Evolutionary conservation across 108 stramenopile species (phyloP), one percentile per base, ranked within the genome.

Genomic region (Discostella stelligeroides): DNA sequence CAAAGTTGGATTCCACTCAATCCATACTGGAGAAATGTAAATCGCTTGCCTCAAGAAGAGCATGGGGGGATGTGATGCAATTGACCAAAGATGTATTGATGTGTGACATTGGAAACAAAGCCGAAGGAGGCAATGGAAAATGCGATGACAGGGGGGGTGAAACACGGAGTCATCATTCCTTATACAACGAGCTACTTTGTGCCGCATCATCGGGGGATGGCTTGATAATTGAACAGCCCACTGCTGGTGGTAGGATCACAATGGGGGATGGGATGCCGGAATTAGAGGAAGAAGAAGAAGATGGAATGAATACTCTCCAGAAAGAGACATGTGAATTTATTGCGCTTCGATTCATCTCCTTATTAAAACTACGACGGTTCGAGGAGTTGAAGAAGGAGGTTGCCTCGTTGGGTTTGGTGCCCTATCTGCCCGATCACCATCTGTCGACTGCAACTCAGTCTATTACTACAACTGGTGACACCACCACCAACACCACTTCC

Each of bases 31-130:
- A 25, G 5, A 68, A 63, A 53, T 39, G 58, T 50, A 40, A 68
- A 38, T 10, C 60, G 1, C 60, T 89, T 17, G 89, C 89, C 6
- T 64, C 63, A 45, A 73, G 88, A 37, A 64, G 92, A 37, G 88
- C 92, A n/a, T 93, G 89, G 89, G 88, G 78, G 14, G 86, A 90
- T 78, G 89, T 88, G 12, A 59, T 89, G 20, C 79, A 74, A 10
- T 60, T 90, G 20, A 63, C 86, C 20, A 68, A 70, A 25, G 66
- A 76, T 56, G 66, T 66, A 10, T 59, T 77, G 29, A 48, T 66
- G 37, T 55, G 42, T 0, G 28, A 25, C 7, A 43, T 49, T 51
- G 46, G 45, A 8, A 38, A 20, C 18, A 28, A 53, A 13, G 63
- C 7, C n/a, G n/a, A n/a, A n/a, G n/a, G n/a, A n/a, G n/a, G n/a